Evolutionary conservation across 371 early-diverging fungal species (phyloP).

Genomic region (Actinomortierella ambigua): DNA sequence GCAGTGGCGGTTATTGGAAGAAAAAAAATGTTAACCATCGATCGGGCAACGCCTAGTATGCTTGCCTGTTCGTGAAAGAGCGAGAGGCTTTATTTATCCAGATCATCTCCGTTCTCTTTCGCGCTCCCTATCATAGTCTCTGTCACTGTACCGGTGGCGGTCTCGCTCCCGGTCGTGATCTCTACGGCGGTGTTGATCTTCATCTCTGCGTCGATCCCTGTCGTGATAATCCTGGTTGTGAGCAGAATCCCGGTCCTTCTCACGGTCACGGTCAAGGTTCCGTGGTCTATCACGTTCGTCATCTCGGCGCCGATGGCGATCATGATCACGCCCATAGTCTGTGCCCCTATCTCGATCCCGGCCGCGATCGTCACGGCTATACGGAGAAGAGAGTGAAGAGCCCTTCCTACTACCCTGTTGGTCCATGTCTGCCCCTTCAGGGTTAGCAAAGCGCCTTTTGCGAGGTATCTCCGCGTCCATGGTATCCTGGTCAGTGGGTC

Average conservation of each 20-base stretch:
- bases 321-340: conserved; percentile 12
- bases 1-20: no score
- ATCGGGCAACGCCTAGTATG: no score
- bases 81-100: no score
- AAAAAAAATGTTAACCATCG: no score
- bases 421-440: conserved; percentile 5
- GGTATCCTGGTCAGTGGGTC: conserved; percentile 55
- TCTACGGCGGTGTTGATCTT: conserved; percentile 9
- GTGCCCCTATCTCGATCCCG: conserved; percentile 9
- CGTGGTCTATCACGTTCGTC: neutral
- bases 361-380: conserved; percentile 6
- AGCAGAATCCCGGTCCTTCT: conserved; percentile 13
- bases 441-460: conserved; percentile 36
- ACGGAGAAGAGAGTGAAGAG: neutral
- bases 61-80: no score
- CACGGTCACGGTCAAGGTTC: conserved; percentile 2
- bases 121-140: neutral
- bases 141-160: neutral
- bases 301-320: conserved; percentile 1
- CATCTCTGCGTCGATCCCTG: conserved; percentile 10
- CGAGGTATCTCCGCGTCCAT: conserved; percentile 52
- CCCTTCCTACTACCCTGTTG: neutral
- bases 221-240: conserved; percentile 6
- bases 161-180: conserved; percentile 10
- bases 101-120: no score